These are phyloP conservation scores for Vigna trinervia DNA, from an alignment of 306 rosid species.

Conservation along the genomic window DNA sequence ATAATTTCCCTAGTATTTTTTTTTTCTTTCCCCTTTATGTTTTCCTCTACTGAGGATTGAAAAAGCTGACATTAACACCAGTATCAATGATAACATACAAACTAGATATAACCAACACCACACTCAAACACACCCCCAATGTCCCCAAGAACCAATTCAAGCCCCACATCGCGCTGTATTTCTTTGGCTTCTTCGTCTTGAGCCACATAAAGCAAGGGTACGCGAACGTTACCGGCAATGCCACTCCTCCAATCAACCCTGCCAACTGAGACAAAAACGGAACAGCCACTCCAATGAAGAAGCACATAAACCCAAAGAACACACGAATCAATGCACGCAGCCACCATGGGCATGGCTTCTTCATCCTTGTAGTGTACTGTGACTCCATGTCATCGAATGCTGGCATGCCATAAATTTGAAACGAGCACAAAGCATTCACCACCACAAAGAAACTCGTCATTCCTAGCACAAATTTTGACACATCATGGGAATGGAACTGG, in stretches of 20 bases:
- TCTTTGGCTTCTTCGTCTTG: constrained; percentile 52
- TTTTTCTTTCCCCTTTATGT: background rate
- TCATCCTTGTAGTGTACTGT: constrained; percentile 49
- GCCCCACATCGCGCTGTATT: constrained; percentile 53
- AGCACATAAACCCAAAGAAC: constrained; percentile 47
- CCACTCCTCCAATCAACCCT: constrained; percentile 58
- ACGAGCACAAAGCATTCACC: constrained; percentile 55
- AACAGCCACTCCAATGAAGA: constrained; percentile 54
- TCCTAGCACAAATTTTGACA: constrained; percentile 53
- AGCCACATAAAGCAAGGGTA: constrained; percentile 64
- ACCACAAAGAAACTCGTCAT: constrained; percentile 49
- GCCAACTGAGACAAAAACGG: constrained; percentile 59
- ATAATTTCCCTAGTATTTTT: background rate
- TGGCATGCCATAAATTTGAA: constrained; percentile 66
- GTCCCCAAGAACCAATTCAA: constrained; percentile 72
- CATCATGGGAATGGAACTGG: constrained; percentile 53
- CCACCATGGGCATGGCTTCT: constrained; percentile 63
- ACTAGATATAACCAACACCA: constrained; percentile 56
- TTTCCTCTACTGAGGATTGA: constrained; percentile 60
- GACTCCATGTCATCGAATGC: constrained; percentile 62
- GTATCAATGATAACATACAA: constrained; percentile 66
- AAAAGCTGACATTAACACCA: constrained; percentile 69
- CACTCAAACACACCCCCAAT: constrained; percentile 65
- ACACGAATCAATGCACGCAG: constrained; percentile 45
- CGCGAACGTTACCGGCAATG: constrained; percentile 55